Evolutionary conservation across 441 rosid genomes (phyloP), one percentile per base, ranked within the genome.

Genomic region (Viola pubescens): DNA sequence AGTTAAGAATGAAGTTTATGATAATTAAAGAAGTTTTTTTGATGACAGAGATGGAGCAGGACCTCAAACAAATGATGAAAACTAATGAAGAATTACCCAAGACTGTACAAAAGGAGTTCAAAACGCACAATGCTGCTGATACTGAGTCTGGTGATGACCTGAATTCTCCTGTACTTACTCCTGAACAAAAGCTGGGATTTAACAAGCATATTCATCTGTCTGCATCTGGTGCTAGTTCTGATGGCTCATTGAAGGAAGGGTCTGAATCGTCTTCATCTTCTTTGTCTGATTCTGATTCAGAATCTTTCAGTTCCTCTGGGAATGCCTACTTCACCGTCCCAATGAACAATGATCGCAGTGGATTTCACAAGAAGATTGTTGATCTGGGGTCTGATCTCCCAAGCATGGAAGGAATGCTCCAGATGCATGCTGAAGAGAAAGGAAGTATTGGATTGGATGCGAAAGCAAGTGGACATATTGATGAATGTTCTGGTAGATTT

Each of bases 221-320:
- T 59, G 65, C 58, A 41, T 77, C 77, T 68, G 61, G 62, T 47
- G 73, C 72, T 34, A 77, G 76, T 66, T 80, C 82, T 44, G 81
- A 81, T 56, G 64, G 65, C 62, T 73, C 85, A 53, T 56, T 67
- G 46, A 81, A 79, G 71, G 87, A 79, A 70, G 78, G 75, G 19
- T 68, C 79, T 16, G 88, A 73, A 41, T 81, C 85, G 41, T 82
- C 83, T 16, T 74, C 81, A 9, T 74, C 56, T 42, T 60, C 79
- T 8, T 78, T 79, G 45, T 81, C 88, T 4, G 94, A 88, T 63
- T 86, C 91, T 7, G 96, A 88, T 60, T 73, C 85, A 0, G 94
- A 87, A 56, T 79, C 81, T 55, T 74, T 65, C 73, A 75, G 70
- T 48, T 80, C 89, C 60, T 80, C 88, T 57, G 71, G 76, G 56